Evolutionary conservation across 2,329 filamentous ascomycete species (phyloP).

Genomic region (Diaporthe batatas): DNA sequence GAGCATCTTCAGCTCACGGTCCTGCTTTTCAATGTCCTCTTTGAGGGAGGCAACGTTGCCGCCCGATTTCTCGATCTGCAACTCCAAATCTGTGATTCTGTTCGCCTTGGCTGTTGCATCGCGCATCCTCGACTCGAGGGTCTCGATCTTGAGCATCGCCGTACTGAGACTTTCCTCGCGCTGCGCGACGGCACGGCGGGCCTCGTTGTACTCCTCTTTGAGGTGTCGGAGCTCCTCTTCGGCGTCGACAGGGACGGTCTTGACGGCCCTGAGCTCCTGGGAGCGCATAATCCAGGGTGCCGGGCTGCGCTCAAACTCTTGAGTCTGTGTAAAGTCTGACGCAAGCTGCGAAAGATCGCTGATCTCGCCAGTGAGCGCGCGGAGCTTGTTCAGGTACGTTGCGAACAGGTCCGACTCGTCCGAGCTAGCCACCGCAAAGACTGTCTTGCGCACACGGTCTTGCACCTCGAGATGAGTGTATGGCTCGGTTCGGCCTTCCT

Average conservation of each 20-base stretch:
- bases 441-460: slow-evolving; percentile 70
- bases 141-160: slow-evolving; percentile 90
- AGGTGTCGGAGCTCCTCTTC: slow-evolving; percentile 87
- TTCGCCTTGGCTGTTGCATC: slow-evolving; percentile 84
- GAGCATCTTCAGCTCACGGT: slow-evolving; percentile 73
- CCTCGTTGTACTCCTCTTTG: slow-evolving; percentile 84
- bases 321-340: slow-evolving; percentile 77
- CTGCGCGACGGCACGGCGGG: slow-evolving; percentile 77
- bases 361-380: slow-evolving; percentile 72
- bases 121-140: slow-evolving; percentile 87
- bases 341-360: slow-evolving; percentile 79
- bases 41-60: slow-evolving; percentile 65
- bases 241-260: slow-evolving; percentile 83
- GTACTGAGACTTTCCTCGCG: slow-evolving; percentile 89
- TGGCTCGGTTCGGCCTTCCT: slow-evolving; percentile 78
- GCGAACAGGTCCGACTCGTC: slow-evolving; percentile 78
- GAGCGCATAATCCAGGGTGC: slow-evolving; percentile 89
- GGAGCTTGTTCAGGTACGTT: slow-evolving; percentile 76
- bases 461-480: slow-evolving; percentile 77
- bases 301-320: slow-evolving; percentile 81
- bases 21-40: slow-evolving; percentile 76
- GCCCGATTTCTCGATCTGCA: slow-evolving; percentile 66
- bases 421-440: slow-evolving; percentile 63
- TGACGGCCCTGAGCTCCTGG: slow-evolving; percentile 84
- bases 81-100: slow-evolving; percentile 75